phyloP scores from a whole-genome alignment of 495 filamentous ascomycete species.

The Penicillium salamii region DNA sequence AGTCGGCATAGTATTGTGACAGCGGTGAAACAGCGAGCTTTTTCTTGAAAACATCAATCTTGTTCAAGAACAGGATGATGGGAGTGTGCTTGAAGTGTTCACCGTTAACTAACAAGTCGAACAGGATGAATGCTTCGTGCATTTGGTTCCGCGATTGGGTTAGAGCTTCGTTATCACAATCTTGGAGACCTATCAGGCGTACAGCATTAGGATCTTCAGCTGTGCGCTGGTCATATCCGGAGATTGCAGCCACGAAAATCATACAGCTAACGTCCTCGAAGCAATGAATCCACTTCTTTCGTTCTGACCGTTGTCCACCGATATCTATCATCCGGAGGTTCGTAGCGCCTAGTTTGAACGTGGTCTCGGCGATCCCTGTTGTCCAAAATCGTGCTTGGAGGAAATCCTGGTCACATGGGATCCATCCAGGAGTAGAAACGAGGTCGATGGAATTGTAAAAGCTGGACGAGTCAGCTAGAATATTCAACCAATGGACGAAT shows the following conservation, averaged over 20 bases:
- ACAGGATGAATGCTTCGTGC: conserved; percentile 99
- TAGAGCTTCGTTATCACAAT: neutral
- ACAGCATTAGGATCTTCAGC: conserved; percentile 97
- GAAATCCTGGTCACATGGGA: conserved; percentile 96
- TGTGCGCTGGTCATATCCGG: conserved; percentile 94
- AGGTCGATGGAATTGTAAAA: conserved; percentile 90
- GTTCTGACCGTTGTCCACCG: conserved; percentile 92
- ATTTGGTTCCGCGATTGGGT: conserved; percentile 80
- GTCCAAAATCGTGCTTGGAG: conserved; percentile 88
- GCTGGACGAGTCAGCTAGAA: conserved; percentile 46
- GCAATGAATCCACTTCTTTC: conserved; percentile 99
- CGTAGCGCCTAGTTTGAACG: conserved; percentile 90
- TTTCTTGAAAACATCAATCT: conserved; percentile 95
- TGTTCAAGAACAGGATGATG: conserved; percentile 99
- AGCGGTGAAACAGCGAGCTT: conserved; percentile 82
- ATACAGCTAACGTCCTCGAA: conserved; percentile 96
- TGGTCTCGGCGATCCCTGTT: conserved; percentile 94
- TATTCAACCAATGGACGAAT: no score
- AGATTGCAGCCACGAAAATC: conserved; percentile 92
- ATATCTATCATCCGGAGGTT: conserved; percentile 99
- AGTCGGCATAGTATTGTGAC: conserved; percentile 90
- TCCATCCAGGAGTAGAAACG: conserved; percentile 76
- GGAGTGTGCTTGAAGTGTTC: conserved; percentile 96
- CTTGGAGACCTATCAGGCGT: conserved; percentile 36
- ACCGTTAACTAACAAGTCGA: conserved; percentile 95